A percentile compares a stretch with the other conserved stretches of the same genome.
Evolutionary conservation across 1,139 yeast genomes (phyloP).

Genomic region (Ogataea hybrid): DNA sequence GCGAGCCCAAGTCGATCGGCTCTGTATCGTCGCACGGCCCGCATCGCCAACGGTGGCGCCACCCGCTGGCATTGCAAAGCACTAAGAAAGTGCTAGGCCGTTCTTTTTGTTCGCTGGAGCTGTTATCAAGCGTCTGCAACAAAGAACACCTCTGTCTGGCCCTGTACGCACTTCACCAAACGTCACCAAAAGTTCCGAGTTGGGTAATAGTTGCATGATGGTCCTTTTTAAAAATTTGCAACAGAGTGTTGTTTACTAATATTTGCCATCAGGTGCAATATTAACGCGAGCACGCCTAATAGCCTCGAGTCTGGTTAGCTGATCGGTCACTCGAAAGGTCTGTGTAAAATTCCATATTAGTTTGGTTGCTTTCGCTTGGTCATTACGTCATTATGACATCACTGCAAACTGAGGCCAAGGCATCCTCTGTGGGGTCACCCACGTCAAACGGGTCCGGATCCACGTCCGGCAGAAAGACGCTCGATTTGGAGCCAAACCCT

Average conservation of each 20-base stretch:
- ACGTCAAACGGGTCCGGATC: constrained; percentile 9
- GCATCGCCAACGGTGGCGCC: background rate
- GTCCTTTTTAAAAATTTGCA: background rate
- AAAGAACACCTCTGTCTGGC: background rate
- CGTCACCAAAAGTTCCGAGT: background rate
- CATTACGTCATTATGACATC: constrained; percentile 14
- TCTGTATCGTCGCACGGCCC: background rate
- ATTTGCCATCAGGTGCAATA: background rate
- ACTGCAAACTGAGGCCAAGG: constrained; percentile 4
- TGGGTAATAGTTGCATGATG: background rate
- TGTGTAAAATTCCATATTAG: background rate
- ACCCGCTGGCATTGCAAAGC: background rate
- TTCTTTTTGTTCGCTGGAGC: background rate
- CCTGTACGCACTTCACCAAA: background rate
- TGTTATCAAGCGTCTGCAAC: background rate
- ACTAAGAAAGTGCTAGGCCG: background rate
- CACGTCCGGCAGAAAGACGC: constrained; percentile 13
- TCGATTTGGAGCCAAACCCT: constrained; percentile 81
- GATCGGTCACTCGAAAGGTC: background rate
- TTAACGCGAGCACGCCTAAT: background rate
- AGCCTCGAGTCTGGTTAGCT: background rate
- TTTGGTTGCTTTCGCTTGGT: background rate
- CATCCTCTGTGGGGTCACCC: constrained; percentile 8
- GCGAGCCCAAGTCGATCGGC: constrained; percentile 6
- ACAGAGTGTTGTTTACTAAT: background rate